These are phyloP conservation scores for Gaertneriomyces semiglobifer DNA, from an alignment of 192 early-diverging fungal species.

Conservation along the genomic window DNA sequence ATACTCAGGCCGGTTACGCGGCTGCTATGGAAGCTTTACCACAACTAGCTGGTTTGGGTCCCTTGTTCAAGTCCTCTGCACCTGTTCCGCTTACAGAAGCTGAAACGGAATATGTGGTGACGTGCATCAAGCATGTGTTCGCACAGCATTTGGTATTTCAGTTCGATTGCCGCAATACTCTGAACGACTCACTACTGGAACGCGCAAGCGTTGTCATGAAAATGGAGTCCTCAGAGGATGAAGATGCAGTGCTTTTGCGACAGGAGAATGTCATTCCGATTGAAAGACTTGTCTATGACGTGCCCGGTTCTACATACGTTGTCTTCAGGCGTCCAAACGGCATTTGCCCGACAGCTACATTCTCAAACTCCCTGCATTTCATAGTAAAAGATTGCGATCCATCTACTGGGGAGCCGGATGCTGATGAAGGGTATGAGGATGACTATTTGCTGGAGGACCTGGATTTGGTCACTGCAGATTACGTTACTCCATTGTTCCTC, in stretches of 20 bases:
- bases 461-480: constrained; percentile 81
- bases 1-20: constrained; percentile 73
- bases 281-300: constrained; percentile 69
- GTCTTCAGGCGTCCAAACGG: constrained; percentile 71
- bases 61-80: constrained; percentile 78
- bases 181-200: constrained; percentile 89
- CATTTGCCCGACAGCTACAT: constrained; percentile 63
- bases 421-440: constrained; percentile 89
- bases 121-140: constrained; percentile 92
- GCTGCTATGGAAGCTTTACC: constrained; percentile 75
- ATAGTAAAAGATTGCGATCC: constrained; percentile 95
- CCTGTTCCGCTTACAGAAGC: constrained; percentile 83
- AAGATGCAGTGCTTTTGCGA: constrained; percentile 50
- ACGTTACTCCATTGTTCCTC: constrained; percentile 82
- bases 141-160: constrained; percentile 83
- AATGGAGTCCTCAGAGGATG: constrained; percentile 63
- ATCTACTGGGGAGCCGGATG: constrained; percentile 81
- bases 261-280: constrained; percentile 73
- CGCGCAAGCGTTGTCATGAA: constrained; percentile 83
- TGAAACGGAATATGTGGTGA: constrained; percentile 94
- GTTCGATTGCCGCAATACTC: constrained; percentile 92
- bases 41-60: constrained; percentile 78
- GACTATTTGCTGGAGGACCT: constrained; percentile 90
- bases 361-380: constrained; percentile 84
- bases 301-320: constrained; percentile 77